Evolutionary conservation across 768 basidiomycete species (phyloP).

Genomic region (Hebeloma cylindrosporum): DNA sequence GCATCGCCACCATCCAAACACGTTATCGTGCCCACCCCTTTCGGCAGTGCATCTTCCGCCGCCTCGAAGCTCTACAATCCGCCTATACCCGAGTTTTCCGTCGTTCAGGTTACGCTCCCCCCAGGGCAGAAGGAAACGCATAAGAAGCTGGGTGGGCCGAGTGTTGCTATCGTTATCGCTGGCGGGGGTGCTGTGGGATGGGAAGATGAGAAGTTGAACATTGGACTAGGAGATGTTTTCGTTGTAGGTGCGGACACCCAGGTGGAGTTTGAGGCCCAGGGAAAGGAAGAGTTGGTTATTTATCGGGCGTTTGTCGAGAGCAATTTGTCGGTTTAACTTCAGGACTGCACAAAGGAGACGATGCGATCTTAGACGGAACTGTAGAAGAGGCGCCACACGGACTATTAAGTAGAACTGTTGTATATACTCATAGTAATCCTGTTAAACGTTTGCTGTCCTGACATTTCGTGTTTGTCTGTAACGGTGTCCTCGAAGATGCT

Average conservation of each 20-base stretch:
- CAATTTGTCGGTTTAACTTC: too few species aligned
- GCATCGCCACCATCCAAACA: conserved; percentile 70
- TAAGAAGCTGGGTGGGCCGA: conserved; percentile 74
- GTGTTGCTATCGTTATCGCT: conserved; percentile 74
- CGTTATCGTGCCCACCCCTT: conserved; percentile 62
- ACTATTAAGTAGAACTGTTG: too few species aligned
- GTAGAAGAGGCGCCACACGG: too few species aligned
- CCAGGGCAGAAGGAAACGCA: conserved; percentile 52
- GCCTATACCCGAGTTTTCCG: conserved; percentile 91
- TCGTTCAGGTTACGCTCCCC: conserved; percentile 60
- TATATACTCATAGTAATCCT: too few species aligned
- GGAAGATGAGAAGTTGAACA: conserved; percentile 39
- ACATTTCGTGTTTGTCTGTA: too few species aligned
- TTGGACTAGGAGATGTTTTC: conserved; percentile 69
- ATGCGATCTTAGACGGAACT: too few species aligned
- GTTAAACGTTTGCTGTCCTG: too few species aligned
- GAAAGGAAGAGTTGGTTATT: conserved; percentile 42
- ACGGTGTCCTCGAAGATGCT: too few species aligned
- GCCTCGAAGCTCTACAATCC: conserved; percentile 73
- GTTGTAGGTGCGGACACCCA: conserved; percentile 76
- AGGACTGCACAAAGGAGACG: too few species aligned
- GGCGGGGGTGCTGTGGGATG: conserved; percentile 62
- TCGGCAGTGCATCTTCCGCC: conserved; percentile 15
- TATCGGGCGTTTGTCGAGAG: conserved; percentile 71
- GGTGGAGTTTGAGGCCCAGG: conserved; percentile 45